These are phyloP conservation scores for Lactifluus volemus DNA, from an alignment of 768 basidiomycete genomes.

Conservation along the genomic window DNA sequence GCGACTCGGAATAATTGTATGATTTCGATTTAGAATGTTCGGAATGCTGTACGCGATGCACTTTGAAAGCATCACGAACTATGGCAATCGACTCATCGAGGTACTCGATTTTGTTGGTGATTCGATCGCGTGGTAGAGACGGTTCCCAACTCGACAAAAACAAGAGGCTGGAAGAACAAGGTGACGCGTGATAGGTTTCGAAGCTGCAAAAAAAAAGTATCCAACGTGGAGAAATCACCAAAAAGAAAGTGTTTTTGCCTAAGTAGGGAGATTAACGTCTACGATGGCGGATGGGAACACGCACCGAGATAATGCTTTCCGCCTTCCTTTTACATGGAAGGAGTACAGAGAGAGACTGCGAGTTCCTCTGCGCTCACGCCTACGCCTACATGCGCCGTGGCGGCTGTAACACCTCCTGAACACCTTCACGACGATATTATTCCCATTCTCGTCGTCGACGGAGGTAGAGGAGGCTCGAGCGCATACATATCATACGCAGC, in stretches of 20 bases:
- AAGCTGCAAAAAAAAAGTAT: background rate
- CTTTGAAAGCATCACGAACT: no score
- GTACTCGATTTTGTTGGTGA: no score
- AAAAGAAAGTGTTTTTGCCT: no score
- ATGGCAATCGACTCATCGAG: no score
- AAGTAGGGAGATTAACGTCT: background rate
- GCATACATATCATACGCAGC: slow-evolving; percentile 16
- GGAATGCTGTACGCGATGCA: no score
- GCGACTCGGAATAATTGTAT: no score
- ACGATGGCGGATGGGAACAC: background rate
- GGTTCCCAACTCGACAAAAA: no score
- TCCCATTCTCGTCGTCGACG: background rate
- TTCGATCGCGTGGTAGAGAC: no score
- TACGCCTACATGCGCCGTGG: background rate
- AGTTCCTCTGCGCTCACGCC: slow-evolving; percentile 18
- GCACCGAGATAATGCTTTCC: slow-evolving; percentile 17
- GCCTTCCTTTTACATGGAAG: slow-evolving; percentile 14
- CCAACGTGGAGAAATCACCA: background rate
- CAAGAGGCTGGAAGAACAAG: background rate
- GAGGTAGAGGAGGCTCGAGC: background rate
- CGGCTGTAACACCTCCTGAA: background rate
- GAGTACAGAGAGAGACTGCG: slow-evolving; percentile 13
- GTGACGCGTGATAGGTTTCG: slow-evolving; percentile 15
- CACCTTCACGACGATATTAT: background rate
- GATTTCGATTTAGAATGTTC: no score